phyloP scores from a whole-genome alignment of 495 filamentous ascomycete genomes.

The Annulohypoxylon stygium region DNA sequence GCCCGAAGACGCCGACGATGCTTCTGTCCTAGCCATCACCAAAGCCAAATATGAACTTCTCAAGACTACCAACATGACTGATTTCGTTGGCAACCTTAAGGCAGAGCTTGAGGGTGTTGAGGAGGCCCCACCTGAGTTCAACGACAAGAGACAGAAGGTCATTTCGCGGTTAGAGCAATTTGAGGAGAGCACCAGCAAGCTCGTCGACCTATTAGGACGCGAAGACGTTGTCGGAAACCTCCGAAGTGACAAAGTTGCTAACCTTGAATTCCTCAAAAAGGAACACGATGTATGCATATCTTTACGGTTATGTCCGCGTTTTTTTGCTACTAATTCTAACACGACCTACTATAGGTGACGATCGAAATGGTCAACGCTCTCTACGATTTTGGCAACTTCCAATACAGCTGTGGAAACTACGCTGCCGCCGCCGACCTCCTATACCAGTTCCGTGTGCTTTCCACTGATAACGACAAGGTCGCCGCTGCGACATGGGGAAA shows the following conservation, averaged over 20 bases:
- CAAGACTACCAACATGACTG: constrained; percentile 97
- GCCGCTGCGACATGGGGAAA: constrained; percentile 96
- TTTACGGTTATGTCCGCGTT: background rate
- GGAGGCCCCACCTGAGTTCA: constrained; percentile 84
- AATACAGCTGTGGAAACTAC: constrained; percentile 97
- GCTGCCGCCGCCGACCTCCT: constrained; percentile 86
- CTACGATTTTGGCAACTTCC: constrained; percentile 93
- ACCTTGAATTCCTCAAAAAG: constrained; percentile 95
- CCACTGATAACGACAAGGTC: constrained; percentile 97
- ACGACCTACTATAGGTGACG: constrained; percentile 69
- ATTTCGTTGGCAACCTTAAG: constrained; percentile 92
- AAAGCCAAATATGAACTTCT: constrained; percentile 91
- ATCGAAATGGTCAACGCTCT: constrained; percentile 94
- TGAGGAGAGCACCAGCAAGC: constrained; percentile 86
- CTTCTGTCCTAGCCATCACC: constrained; percentile 74
- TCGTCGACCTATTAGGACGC: constrained; percentile 83
- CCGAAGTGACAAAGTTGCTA: constrained; percentile 94
- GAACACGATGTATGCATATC: constrained; percentile 77
- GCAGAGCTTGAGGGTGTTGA: constrained; percentile 84
- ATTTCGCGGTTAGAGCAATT: constrained; percentile 81
- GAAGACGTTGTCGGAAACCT: constrained; percentile 89
- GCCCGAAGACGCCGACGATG: constrained; percentile 69
- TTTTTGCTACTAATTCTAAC: constrained; percentile 30
- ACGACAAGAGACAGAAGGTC: constrained; percentile 88
- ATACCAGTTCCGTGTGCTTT: constrained; percentile 96